Base-by-base conservation (phyloP, 2,329 filamentous ascomycete species). In the Aureobasidium sp. region DNA sequence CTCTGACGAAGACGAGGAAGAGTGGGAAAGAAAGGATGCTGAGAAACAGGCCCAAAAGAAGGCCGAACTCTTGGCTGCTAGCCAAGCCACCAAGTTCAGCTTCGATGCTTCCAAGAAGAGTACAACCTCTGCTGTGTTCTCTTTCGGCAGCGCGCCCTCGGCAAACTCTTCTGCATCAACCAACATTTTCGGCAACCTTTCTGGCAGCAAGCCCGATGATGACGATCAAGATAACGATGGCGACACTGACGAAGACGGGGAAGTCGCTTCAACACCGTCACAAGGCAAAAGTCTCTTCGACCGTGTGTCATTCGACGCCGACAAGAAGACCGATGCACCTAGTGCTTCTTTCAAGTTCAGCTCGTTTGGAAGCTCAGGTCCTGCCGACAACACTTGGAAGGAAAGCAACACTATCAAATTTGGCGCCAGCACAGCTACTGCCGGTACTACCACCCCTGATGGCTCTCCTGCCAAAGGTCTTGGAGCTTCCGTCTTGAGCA, bases 1-100 rank as follows among this genome's bases (percentile, higher is more conserved):
- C 57, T 76, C 74, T 6, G 75, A 77, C 12, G 73, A 76, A 51
- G 74, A 77, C 37, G 72, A 77, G 38, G 71, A 74, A 57, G 68
- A 73, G 41, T 78, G 74, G 71, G 71, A 75, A 54, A 69, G 70
- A 51, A 65, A 67, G 53, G 66, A 77, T 59, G 68, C 68, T 35
- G 72, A 74, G 58, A 63, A 72, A 59, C 71, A 74, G 58, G 69
- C 66, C 24, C 70, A 70, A 35, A 77, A 76, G 62, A 66, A 65
- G 24, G 64, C 67, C 41, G 67, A 72, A 57, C 60, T 74, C 38
- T 68, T 68, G 35, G 65, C 70, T 25, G 62, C 65, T 27, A 59
- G 66, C 3, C 67, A 68, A 67, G 66, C 25, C 58, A 59, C 60
- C 32, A 56, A 35, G 45, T 52, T 37, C 38, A 58, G 50, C 37